Evolutionary conservation across 805 yeast species (phyloP).

Genomic region (Lipomyces sp.): DNA sequence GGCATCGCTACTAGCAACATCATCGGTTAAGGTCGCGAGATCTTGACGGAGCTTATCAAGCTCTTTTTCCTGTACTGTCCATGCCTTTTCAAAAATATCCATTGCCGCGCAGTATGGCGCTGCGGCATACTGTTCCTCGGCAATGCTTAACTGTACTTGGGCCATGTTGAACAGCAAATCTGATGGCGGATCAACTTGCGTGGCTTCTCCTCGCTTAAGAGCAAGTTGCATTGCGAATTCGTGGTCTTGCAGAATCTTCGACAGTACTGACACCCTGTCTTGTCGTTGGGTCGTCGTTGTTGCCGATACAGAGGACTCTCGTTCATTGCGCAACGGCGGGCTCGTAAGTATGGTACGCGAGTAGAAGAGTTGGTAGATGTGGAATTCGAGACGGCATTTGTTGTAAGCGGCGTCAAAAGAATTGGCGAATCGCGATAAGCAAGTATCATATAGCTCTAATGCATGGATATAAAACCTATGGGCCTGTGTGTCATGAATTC

Average conservation of each 20-base stretch:
- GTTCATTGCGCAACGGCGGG: not conserved
- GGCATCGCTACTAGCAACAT: constrained; percentile 1
- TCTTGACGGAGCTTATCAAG: constrained; percentile 15
- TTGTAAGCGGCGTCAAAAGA: constrained; percentile 36
- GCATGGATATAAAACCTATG: constrained; percentile 30
- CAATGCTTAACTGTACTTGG: constrained; percentile 33
- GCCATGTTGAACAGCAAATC: constrained; percentile 35
- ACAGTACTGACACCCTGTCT: constrained; percentile 18
- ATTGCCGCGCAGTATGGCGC: constrained; percentile 25
- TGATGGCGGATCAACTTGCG: constrained; percentile 17
- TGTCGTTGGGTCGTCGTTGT: constrained; percentile 17
- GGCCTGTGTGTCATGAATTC: constrained; percentile 19
- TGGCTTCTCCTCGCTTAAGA: constrained; percentile 4
- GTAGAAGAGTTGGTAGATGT: constrained; percentile 29
- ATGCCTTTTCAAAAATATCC: constrained; percentile 30
- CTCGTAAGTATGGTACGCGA: constrained; percentile 6
- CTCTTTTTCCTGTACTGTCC: constrained; percentile 29
- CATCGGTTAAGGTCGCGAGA: not conserved
- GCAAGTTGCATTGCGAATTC: constrained; percentile 21
- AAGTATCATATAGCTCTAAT: constrained; percentile 26
- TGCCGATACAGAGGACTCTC: constrained; percentile 1
- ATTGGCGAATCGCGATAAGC: constrained; percentile 19
- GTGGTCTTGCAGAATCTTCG: constrained; percentile 30
- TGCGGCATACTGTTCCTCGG: constrained; percentile 31
- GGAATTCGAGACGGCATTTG: constrained; percentile 34